These are phyloP conservation scores for Scutellaria baicalensis DNA, from an alignment of 257 asterid genomes.

Conservation along the genomic window DNA sequence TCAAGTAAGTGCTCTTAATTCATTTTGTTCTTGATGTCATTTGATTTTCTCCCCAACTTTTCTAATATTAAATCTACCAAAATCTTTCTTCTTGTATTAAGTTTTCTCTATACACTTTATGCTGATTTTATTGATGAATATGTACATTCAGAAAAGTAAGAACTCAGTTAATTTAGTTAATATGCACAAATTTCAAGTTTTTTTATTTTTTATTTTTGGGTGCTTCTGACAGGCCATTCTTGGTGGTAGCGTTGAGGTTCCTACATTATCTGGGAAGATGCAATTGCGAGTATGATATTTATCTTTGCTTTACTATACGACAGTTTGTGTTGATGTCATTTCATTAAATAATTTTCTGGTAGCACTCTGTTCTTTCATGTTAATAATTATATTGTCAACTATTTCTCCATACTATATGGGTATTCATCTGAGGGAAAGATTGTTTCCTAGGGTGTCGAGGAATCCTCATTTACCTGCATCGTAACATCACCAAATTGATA, in stretches of 20 bases:
- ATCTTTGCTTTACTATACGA: conserved; percentile 5
- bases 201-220: conserved; percentile 6
- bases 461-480: background rate
- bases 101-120: background rate
- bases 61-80: background rate
- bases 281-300: conserved; percentile 50
- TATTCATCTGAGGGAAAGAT: background rate
- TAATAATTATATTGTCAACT: background rate
- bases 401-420: background rate
- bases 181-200: background rate
- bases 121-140: background rate
- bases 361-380: background rate
- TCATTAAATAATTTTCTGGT: background rate
- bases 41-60: background rate
- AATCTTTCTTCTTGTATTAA: background rate
- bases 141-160: background rate
- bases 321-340: conserved; percentile 8
- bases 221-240: conserved; percentile 70
- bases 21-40: background rate
- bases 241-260: conserved; percentile 83
- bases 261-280: conserved; percentile 66
- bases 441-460: background rate
- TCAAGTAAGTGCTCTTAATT: conserved; percentile 51
- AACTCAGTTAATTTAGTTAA: background rate
- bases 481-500: background rate